These are phyloP conservation scores for Helenozyma rhizophorensis DNA, from an alignment of 805 yeast species.

Conservation along the genomic window DNA sequence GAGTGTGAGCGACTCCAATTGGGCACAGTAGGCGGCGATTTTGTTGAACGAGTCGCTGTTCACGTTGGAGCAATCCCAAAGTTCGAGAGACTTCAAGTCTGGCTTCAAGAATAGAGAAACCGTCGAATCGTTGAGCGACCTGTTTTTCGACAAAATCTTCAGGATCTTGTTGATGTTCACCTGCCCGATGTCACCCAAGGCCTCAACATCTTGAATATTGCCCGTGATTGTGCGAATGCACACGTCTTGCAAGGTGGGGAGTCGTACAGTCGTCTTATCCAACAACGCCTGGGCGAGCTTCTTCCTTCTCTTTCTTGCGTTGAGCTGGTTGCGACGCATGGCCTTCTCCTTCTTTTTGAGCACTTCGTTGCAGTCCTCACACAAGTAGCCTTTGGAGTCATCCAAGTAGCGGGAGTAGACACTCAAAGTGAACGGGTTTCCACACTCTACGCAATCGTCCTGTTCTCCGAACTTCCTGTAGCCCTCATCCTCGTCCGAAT, in stretches of 20 bases:
- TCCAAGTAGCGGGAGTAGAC: constrained; percentile 59
- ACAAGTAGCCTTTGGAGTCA: constrained; percentile 58
- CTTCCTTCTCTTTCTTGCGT: constrained; percentile 70
- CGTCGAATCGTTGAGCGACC: constrained; percentile 73
- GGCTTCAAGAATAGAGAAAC: constrained; percentile 69
- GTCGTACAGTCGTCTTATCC: constrained; percentile 57
- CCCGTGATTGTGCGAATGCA: constrained; percentile 67
- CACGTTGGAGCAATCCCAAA: constrained; percentile 91
- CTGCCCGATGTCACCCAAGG: constrained; percentile 81
- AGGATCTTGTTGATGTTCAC: constrained; percentile 67
- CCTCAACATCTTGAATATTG: constrained; percentile 71
- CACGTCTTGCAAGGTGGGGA: constrained; percentile 76
- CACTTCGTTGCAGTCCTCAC: constrained; percentile 54
- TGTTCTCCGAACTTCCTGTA: constrained; percentile 44
- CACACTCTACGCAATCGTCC: constrained; percentile 63
- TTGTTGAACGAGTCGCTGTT: constrained; percentile 59
- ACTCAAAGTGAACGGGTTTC: constrained; percentile 50
- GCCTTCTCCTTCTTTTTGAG: constrained; percentile 39
- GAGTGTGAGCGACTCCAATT: constrained; percentile 58
- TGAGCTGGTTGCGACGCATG: constrained; percentile 49
- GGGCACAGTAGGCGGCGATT: constrained; percentile 77
- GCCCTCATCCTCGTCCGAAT: constrained; percentile 21
- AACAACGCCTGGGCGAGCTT: constrained; percentile 80
- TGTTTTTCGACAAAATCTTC: constrained; percentile 72
- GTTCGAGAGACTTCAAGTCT: constrained; percentile 51